These are phyloP conservation scores for Ceraceosorus guamensis DNA, from an alignment of 1,284 basidiomycete genomes.

Conservation along the genomic window DNA sequence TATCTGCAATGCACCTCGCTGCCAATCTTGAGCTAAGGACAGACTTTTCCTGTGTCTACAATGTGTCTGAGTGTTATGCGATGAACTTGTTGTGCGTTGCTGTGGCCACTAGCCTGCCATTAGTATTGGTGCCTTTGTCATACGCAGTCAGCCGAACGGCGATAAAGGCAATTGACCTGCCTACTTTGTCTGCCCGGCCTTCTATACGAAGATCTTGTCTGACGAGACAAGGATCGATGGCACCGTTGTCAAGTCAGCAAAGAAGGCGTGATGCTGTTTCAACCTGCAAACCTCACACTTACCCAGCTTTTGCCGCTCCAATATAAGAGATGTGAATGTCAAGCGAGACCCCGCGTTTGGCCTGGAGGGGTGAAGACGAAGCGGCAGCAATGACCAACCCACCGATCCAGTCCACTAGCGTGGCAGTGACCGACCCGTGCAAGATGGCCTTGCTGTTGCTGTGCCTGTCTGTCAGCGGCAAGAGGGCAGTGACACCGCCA, in stretches of 20 bases:
- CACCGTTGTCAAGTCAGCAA: too few species aligned
- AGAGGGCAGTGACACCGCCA: constrained; percentile 20
- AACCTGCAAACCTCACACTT: too few species aligned
- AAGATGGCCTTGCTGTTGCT: constrained; percentile 29
- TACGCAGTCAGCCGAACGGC: constrained; percentile 19
- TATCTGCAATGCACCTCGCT: too few species aligned
- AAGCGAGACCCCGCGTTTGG: constrained; percentile 23
- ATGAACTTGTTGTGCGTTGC: constrained; percentile 26
- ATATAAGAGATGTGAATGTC: constrained; percentile 31
- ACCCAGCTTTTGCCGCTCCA: constrained; percentile 21
- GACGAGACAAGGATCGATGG: too few species aligned
- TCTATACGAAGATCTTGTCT: constrained; percentile 21
- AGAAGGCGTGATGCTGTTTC: too few species aligned
- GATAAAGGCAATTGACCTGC: constrained; percentile 27
- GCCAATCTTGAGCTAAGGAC: too few species aligned
- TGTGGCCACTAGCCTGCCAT: constrained; percentile 18
- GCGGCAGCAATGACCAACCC: constrained; percentile 27
- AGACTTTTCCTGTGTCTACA: too few species aligned
- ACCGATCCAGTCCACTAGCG: constrained; percentile 32
- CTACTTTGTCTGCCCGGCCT: constrained; percentile 23
- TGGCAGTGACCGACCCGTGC: constrained; percentile 30
- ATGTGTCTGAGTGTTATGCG: constrained; percentile 9
- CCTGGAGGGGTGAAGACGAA: constrained; percentile 13
- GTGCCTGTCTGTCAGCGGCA: constrained; percentile 17
- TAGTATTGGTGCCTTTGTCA: constrained; percentile 12